Conservation (phyloP, 345 rosid species). For the Noccaea caerulescens region DNA sequence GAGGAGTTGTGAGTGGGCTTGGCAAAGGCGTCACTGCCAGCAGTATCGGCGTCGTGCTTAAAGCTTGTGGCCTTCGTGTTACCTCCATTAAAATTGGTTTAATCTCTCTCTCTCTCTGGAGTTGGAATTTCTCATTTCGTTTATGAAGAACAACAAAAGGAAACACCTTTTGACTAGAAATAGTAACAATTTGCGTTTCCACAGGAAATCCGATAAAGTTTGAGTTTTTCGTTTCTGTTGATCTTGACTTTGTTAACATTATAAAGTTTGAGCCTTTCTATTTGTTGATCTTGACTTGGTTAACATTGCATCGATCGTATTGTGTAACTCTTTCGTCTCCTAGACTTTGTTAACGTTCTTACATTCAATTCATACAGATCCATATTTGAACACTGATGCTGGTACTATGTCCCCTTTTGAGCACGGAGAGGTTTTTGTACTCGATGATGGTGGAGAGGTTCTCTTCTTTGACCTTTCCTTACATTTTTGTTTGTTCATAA, state of each 20-base stretch:
- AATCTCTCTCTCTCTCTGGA: not conserved
- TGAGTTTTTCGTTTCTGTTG: not conserved
- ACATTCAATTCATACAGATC: conserved; percentile 55
- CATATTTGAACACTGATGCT: conserved; percentile 91
- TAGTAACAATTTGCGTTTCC: conserved; percentile 16
- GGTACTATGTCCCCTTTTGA: conserved; percentile 99
- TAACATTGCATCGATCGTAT: not conserved
- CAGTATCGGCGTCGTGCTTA: conserved; percentile 94
- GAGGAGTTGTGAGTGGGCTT: conserved; percentile 97
- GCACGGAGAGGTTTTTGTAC: conserved; percentile 97
- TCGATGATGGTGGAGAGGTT: conserved; percentile 99
- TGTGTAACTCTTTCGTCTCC: not conserved
- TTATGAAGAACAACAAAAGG: not conserved
- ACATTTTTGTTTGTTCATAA: not conserved
- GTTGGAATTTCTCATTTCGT: conserved; percentile 9
- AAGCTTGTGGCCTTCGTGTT: conserved; percentile 93
- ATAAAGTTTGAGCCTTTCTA: conserved; percentile 8
- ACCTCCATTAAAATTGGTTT: conserved; percentile 96
- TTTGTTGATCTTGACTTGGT: not conserved
- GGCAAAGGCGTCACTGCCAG: conserved; percentile 99
- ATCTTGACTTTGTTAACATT: conserved; percentile 11
- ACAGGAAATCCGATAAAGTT: not conserved
- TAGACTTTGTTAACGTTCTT: conserved; percentile 2
- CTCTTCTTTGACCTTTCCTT: conserved; percentile 17
- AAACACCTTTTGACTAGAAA: conserved; percentile 15